phyloP scores from a whole-genome alignment of 2,329 filamentous ascomycete species.

The Beauveria brongniartii region DNA sequence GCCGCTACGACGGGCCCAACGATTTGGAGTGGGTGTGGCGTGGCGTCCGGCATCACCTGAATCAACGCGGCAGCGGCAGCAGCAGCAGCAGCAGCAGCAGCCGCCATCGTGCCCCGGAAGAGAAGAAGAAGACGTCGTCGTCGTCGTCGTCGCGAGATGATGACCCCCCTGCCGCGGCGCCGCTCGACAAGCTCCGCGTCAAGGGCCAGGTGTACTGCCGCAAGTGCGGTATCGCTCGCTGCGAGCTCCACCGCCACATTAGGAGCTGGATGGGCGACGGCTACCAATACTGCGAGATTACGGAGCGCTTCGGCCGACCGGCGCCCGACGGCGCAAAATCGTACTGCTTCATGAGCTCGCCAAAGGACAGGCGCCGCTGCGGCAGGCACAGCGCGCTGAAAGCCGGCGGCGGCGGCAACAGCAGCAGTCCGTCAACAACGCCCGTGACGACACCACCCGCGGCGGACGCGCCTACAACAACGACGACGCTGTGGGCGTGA shows the following conservation, averaged over 20 bases:
- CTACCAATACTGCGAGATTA: constrained; percentile 53
- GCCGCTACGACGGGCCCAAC: constrained; percentile 52
- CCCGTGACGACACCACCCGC: background rate
- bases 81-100: background rate
- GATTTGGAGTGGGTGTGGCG: constrained; percentile 58
- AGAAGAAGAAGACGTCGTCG: no score
- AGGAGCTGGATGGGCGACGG: constrained; percentile 49
- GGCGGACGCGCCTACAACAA: background rate
- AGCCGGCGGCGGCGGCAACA: background rate
- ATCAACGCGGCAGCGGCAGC: constrained; percentile 19
- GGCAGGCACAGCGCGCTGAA: constrained; percentile 39
- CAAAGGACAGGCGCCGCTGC: constrained; percentile 49
- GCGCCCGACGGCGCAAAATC: constrained; percentile 38
- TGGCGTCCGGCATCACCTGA: constrained; percentile 38
- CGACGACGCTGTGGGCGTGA: background rate
- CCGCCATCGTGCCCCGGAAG: no score
- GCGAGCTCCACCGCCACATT: constrained; percentile 56
- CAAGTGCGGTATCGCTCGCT: constrained; percentile 53
- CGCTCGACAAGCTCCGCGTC: constrained; percentile 40
- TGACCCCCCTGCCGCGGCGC: background rate
- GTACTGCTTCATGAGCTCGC: constrained; percentile 53
- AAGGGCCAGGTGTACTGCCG: constrained; percentile 54
- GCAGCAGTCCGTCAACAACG: background rate
- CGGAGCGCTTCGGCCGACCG: constrained; percentile 44
- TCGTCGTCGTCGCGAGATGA: no score